A percentile compares a stretch with the other conserved stretches of the same genome.
phyloP scores from a whole-genome alignment of 73 alveolate species.

The Breviolum minutum region DNA sequence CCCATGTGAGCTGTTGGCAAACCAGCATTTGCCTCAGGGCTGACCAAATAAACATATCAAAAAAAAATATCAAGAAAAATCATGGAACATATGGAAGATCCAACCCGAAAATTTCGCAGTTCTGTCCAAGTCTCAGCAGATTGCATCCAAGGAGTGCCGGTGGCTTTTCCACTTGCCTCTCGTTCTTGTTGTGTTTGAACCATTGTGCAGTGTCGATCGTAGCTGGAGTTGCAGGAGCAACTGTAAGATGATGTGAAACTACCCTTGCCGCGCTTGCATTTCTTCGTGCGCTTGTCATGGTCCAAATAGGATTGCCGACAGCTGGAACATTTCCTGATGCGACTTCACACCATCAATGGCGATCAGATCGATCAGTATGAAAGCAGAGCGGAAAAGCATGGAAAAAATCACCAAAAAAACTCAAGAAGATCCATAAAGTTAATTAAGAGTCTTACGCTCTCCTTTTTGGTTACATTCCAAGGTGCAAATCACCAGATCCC shows the following conservation, averaged over 20 bases:
- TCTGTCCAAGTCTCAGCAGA: not conserved
- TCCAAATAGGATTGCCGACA: slow-evolving; percentile 27
- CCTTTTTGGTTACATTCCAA: not conserved
- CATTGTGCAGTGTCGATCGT: slow-evolving; percentile 7
- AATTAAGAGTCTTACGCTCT: too few species aligned
- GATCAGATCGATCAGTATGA: too few species aligned
- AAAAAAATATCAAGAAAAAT: too few species aligned
- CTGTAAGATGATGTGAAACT: slow-evolving; percentile 11
- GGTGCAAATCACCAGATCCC: slow-evolving; percentile 25
- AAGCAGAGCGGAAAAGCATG: too few species aligned
- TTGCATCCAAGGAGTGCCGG: slow-evolving; percentile 26
- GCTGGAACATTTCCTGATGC: slow-evolving; percentile 25
- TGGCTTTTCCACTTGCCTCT: slow-evolving; percentile 8
- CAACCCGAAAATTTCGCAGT: not conserved
- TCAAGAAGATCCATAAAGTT: too few species aligned
- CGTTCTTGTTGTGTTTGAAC: slow-evolving; percentile 17
- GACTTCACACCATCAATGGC: not conserved
- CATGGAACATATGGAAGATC: too few species aligned
- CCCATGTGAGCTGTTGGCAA: slow-evolving; percentile 51
- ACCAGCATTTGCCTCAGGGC: not conserved
- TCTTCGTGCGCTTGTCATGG: slow-evolving; percentile 1
- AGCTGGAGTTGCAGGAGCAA: slow-evolving; percentile 37
- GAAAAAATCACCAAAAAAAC: too few species aligned
- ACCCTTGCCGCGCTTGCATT: slow-evolving; percentile 23
- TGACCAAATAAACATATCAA: too few species aligned